phyloP scores from a whole-genome alignment of 1,284 basidiomycete genomes.

The Cryptococcus sp. region DNA sequence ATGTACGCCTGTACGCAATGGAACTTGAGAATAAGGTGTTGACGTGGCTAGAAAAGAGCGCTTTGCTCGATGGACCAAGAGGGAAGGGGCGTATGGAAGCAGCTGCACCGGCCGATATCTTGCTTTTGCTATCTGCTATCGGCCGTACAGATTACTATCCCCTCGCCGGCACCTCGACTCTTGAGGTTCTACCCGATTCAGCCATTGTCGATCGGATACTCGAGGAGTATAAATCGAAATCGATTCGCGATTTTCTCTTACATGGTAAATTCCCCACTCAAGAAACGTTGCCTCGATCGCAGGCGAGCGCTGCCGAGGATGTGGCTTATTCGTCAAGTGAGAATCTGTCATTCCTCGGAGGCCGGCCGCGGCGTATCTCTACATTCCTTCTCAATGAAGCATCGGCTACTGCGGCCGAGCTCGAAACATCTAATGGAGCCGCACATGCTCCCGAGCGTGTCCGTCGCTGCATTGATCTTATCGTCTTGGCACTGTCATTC shows the following conservation, averaged over 20 bases:
- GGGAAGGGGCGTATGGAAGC: slow-evolving; percentile 57
- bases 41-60: slow-evolving; percentile 65
- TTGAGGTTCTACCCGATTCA: slow-evolving; percentile 62
- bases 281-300: neutral
- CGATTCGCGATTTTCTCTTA: slow-evolving; percentile 70
- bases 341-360: slow-evolving; percentile 30
- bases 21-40: slow-evolving; percentile 80
- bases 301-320: neutral
- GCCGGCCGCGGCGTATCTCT: slow-evolving; percentile 67
- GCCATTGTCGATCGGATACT: slow-evolving; percentile 63
- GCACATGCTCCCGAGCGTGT: slow-evolving; percentile 62
- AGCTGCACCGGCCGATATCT: slow-evolving; percentile 61
- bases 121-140: slow-evolving; percentile 65
- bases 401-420: slow-evolving; percentile 59
- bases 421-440: slow-evolving; percentile 39
- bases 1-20: slow-evolving; percentile 75
- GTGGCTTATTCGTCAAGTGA: slow-evolving; percentile 51
- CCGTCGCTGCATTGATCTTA: slow-evolving; percentile 67
- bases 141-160: slow-evolving; percentile 55
- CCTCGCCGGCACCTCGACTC: slow-evolving; percentile 13
- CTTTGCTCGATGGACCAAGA: slow-evolving; percentile 55
- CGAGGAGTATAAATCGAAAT: slow-evolving; percentile 60
- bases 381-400: slow-evolving; percentile 64
- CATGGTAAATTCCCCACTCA: slow-evolving; percentile 62
- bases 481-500: slow-evolving; percentile 65